Percentiles rank a stretch among this genome's conserved stretches.
These are phyloP conservation scores for Vigna radiata DNA, from an alignment of 306 rosid species.

Conservation along the genomic window DNA sequence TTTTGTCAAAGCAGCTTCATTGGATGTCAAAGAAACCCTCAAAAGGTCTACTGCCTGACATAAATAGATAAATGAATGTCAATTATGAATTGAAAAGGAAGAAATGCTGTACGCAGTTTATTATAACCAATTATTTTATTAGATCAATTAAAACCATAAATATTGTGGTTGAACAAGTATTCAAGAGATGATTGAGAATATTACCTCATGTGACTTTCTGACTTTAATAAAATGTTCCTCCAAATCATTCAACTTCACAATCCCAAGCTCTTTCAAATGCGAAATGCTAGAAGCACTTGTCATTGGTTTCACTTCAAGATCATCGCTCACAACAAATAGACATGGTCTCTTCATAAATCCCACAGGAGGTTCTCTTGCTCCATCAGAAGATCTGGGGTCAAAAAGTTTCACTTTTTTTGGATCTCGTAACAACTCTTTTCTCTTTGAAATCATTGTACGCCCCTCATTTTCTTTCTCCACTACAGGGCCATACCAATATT, in stretches of 20 bases:
- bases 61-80: neutral
- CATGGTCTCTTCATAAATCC: conserved; percentile 15
- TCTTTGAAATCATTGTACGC: neutral
- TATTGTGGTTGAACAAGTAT: neutral
- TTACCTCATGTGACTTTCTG: neutral
- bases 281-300: neutral
- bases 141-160: neutral
- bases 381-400: neutral
- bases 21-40: neutral
- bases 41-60: neutral
- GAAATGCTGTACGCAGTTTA: neutral
- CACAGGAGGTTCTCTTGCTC: neutral
- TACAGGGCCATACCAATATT: neutral
- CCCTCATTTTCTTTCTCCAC: neutral
- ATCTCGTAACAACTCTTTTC: neutral
- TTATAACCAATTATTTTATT: neutral
- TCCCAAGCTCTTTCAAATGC: neutral
- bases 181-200: neutral
- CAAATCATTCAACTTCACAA: neutral
- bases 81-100: neutral
- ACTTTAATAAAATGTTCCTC: neutral
- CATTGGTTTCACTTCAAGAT: neutral
- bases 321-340: neutral
- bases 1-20: neutral
- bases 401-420: neutral